These are phyloP conservation scores for Stagonosporopsis cucurbitacearum DNA, from an alignment of 2,329 filamentous ascomycete species.

Conservation along the genomic window DNA sequence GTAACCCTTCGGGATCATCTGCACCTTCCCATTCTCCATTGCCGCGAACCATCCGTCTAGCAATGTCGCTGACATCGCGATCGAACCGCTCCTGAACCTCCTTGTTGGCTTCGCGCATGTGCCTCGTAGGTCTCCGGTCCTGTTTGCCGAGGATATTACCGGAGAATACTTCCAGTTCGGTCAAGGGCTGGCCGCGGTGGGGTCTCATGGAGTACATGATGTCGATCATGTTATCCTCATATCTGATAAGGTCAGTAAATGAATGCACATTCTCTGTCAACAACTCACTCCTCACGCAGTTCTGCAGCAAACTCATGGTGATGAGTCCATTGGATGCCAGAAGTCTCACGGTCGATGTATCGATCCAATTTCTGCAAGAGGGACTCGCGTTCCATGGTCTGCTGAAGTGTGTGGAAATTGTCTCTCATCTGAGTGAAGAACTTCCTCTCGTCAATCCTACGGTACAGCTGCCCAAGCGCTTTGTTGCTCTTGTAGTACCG, in stretches of 20 bases:
- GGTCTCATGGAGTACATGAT: slow-evolving; percentile 52
- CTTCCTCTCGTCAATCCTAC: slow-evolving; percentile 72
- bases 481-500: slow-evolving; percentile 72
- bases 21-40: slow-evolving; percentile 34
- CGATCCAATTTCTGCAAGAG: slow-evolving; percentile 47
- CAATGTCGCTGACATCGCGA: slow-evolving; percentile 52
- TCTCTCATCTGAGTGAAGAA: slow-evolving; percentile 57
- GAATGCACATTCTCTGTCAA: rapidly evolving
- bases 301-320: slow-evolving; percentile 50
- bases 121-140: slow-evolving; percentile 45
- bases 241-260: slow-evolving; percentile 43
- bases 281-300: slow-evolving; percentile 45
- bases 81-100: slow-evolving; percentile 52
- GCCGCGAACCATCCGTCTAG: slow-evolving; percentile 54
- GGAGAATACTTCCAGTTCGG: slow-evolving; percentile 57
- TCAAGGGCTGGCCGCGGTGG: slow-evolving; percentile 38
- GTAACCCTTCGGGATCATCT: slow-evolving; percentile 51
- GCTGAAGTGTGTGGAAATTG: slow-evolving; percentile 19
- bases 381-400: slow-evolving; percentile 12
- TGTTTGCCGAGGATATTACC: slow-evolving; percentile 63
- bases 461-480: slow-evolving; percentile 73
- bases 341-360: slow-evolving; percentile 49
- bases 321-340: slow-evolving; percentile 52
- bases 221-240: slow-evolving; percentile 59
- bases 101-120: slow-evolving; percentile 37